Evolutionary conservation across 371 early-diverging fungal genomes (phyloP).

Genomic region (Apophysomyces ossiformis): DNA sequence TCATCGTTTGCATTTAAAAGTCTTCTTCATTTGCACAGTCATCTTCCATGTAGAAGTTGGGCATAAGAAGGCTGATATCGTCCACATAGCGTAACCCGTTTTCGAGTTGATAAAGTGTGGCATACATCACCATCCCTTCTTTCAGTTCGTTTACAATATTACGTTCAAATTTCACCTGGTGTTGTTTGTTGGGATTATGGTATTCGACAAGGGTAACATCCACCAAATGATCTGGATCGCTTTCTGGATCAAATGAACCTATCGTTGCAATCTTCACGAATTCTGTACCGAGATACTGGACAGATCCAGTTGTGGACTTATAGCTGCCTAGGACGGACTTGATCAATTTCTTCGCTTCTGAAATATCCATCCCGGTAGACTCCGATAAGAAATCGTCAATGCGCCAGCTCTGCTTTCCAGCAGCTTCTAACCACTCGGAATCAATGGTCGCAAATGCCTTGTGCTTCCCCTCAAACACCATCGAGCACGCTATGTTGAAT

Average conservation of each 20-base stretch:
- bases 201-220: slow-evolving; percentile 25
- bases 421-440: slow-evolving; percentile 33
- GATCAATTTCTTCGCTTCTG: slow-evolving; percentile 23
- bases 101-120: slow-evolving; percentile 37
- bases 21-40: slow-evolving; percentile 36
- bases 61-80: slow-evolving; percentile 36
- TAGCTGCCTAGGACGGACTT: slow-evolving; percentile 19
- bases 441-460: slow-evolving; percentile 23
- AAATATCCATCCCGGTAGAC: slow-evolving; percentile 22
- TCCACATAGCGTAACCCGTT: slow-evolving; percentile 52
- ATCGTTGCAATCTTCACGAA: slow-evolving; percentile 29
- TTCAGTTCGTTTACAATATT: slow-evolving; percentile 32
- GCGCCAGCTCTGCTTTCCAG: slow-evolving; percentile 25
- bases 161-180: slow-evolving; percentile 33
- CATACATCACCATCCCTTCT: slow-evolving; percentile 42
- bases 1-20: too few relatives aligned
- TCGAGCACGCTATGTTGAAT: slow-evolving; percentile 54
- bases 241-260: slow-evolving; percentile 11
- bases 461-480: slow-evolving; percentile 46
- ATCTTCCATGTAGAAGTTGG: slow-evolving; percentile 52
- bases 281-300: slow-evolving; percentile 24
- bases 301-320: slow-evolving; percentile 14
- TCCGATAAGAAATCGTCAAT: slow-evolving; percentile 32
- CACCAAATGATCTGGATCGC: slow-evolving; percentile 18
- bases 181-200: slow-evolving; percentile 20